phyloP scores from a whole-genome alignment of 495 filamentous ascomycete species.

The Bathelium albidoporum region DNA sequence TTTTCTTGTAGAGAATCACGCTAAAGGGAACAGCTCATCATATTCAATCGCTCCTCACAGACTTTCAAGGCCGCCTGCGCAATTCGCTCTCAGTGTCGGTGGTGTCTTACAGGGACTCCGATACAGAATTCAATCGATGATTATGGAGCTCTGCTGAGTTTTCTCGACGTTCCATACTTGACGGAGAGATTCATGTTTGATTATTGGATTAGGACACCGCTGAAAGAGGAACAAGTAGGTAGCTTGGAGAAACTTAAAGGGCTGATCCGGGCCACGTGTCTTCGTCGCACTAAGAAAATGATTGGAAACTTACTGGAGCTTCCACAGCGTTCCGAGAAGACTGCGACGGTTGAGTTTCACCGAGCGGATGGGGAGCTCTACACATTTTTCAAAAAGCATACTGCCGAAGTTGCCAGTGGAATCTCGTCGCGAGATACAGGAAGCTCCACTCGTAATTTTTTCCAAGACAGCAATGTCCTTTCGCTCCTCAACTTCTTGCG shows the following conservation, averaged over 20 bases:
- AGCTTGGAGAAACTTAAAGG: conserved; percentile 75
- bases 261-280: conserved; percentile 84
- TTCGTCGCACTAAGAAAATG: conserved; percentile 82
- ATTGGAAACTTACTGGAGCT: conserved; percentile 56
- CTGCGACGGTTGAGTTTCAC: conserved; percentile 15
- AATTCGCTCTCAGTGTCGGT: conserved; percentile 68
- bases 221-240: conserved; percentile 69
- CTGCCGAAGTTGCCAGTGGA: background rate
- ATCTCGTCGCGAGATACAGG: background rate
- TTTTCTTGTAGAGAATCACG: background rate
- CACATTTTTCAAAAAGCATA: conserved; percentile 15
- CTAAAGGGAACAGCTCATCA: conserved; percentile 52
- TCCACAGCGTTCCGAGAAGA: conserved; percentile 16
- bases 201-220: conserved; percentile 70
- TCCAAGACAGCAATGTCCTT: conserved; percentile 20
- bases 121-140: conserved; percentile 90
- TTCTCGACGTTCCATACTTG: conserved; percentile 77
- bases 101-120: conserved; percentile 91
- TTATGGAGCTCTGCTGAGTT: conserved; percentile 75
- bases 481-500: conserved; percentile 22
- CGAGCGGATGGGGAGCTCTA: conserved; percentile 20
- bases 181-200: conserved; percentile 64
- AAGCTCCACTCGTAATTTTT: background rate
- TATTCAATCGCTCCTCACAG: conserved; percentile 73
- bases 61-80: conserved; percentile 72